Base-by-base conservation (phyloP, 148 eudicot species). In the Camellia lanceoleosa region DNA sequence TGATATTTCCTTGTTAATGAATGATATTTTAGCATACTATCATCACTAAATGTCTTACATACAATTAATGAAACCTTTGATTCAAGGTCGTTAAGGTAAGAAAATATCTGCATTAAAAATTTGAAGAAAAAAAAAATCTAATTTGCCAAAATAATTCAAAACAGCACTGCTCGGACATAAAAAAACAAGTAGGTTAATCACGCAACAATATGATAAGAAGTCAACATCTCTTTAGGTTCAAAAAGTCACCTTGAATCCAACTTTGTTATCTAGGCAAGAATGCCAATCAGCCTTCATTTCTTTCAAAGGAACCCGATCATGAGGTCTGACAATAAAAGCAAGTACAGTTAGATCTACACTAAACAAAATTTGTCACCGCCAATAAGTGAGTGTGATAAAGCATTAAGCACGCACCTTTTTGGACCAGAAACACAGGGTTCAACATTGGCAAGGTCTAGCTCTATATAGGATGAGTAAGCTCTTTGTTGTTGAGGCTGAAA, bases 221-320 rank as follows among this genome's bases (percentile, higher is more conserved):
- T 11, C 38, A 30, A 41, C 56, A 47, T 7, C 47, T 47, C 16
- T 60, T 54, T 20, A 56, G 15, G 42, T 75, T 19, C 20, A n/a
- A n/a, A 43, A 42, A 16, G 71, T 80, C 64, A 88, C 93, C 89
- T 90, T 90, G 83, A 90, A 90, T 76, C 93, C 93, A 71, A 88
- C 91, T 81, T 83, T 82, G 83, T 76, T 90, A 71, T 88, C 83
- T n/a, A 90, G 93, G 84, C 93, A 90, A 78, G 91, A 84, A 76
- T 88, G 89, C 91, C 93, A 90, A 78, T 90, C 93, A 80, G 86
- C 75, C 79, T 90, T 90, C 93, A 90, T 90, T n/a, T 87, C 93
- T 75, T 84, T 90, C 80, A 90, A 75, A 79, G 89, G 68, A 47
- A 90, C 91, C 13, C 89, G 89, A 56, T 90, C 93, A 81, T 90